Base-by-base conservation (phyloP, 257 asterid genomes). In the Verbascum thapsus region DNA sequence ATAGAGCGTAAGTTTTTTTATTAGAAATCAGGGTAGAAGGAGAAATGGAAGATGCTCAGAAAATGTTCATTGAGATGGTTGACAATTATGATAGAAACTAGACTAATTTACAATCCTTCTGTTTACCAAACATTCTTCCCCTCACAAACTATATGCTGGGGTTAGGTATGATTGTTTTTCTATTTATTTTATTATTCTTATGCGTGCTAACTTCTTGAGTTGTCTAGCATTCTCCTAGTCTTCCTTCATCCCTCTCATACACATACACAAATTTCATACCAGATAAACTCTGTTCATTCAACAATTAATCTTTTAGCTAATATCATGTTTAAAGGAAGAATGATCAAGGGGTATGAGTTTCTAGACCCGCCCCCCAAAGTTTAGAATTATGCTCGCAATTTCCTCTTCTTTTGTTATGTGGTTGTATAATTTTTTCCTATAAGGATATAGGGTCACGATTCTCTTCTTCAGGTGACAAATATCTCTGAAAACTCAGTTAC, bases 381-480 rank as follows among this genome's bases (percentile, higher is more conserved):
- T 4, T 23, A 17, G 62, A 15, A 50, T 23, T 16, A 13, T 42
- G 10, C 30, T 17, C 10, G 13, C 10, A 58, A 12, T 19, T 35
- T 20, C 15, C 9, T n/a, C 38, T 48, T 15, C 44, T 54, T 45
- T 44, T 17, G 0, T 17, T 43, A 26, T 73, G 63, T 56, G 39
- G 12, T 43, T 58, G 7, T 16, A 12, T 18, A 11, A 45, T 56
- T 61, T 50, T 20, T 38, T 56, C 35, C 35, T 41, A 56, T 11
- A 10, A 53, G 43, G 5, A 22, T 18, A 75, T 44, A 38, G 54
- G 37, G 54, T 68, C 16, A 56, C 11, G 15, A 43, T 60, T 53
- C 20, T 68, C 30, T 68, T 60, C 63, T 68, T 74, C 88, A 92
- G 97, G 97, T 89, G 51, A 71, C 76, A 61, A 71, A 66, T 65